Conservation (phyloP, 2,329 filamentous ascomycete genomes). For the Orbilia oligospora region DNA sequence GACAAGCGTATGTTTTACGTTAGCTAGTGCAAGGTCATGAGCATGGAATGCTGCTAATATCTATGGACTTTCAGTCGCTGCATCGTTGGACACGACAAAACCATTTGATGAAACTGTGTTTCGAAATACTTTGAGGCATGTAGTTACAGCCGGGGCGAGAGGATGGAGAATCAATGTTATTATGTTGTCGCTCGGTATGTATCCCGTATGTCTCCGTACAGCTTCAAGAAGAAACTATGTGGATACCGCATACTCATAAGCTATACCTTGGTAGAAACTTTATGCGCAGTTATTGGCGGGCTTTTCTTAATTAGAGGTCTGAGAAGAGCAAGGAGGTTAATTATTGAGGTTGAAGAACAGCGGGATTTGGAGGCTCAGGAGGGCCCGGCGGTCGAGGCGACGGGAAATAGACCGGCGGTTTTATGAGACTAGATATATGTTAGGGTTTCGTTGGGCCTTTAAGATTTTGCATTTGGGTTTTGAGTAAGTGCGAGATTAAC, state of each 20-base stretch:
- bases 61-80: neutral
- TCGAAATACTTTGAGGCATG: neutral
- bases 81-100: slow-evolving; percentile 15
- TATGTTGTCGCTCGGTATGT: slow-evolving; percentile 35
- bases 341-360: neutral
- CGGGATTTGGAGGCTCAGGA: slow-evolving; percentile 8
- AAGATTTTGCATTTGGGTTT: no score
- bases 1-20: slow-evolving; percentile 3
- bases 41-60: neutral
- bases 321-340: slow-evolving; percentile 1
- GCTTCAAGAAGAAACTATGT: no score
- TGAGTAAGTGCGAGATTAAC: no score
- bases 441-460: no score
- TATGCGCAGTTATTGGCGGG: slow-evolving; percentile 36
- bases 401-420: neutral
- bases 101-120: neutral
- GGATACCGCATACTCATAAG: neutral
- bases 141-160: neutral
- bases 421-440: neutral
- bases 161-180: slow-evolving; percentile 40
- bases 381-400: neutral
- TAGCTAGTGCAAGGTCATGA: neutral
- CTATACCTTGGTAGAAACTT: slow-evolving; percentile 2
- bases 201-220: no score
- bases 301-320: slow-evolving; percentile 10